Base-by-base conservation (phyloP, 1,284 basidiomycete species). In the Phellopilus nigrolimitatus region DNA sequence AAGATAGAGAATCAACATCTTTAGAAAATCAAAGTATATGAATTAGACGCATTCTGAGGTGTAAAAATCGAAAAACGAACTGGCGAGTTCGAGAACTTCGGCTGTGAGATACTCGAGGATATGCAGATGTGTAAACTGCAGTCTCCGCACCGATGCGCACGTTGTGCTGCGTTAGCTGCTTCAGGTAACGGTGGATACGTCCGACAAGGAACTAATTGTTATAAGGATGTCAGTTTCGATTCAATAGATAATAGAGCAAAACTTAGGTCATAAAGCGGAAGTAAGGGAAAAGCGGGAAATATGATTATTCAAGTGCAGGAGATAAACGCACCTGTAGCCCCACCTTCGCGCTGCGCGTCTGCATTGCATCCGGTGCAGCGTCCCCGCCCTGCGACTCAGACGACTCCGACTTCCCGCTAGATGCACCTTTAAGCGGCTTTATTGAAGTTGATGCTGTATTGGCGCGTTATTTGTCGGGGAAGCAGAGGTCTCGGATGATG, bases 31-130 rank as follows among this genome's bases (percentile, higher is more conserved):
- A 9, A 38, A 19, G 3, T 31, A 38, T 10, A 38, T 42, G 44
- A n/a, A 24, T 8, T 38, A 46, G 19, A n/a, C n/a, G n/a, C n/a
- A n/a, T n/a, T n/a, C n/a, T 51, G 15, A 24, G 33, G 19, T 6
- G 30, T 15, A 54, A n/a, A 17, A 47, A 9, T 30, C 38, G 34
- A 22, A 38, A 4, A 19, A 72, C 80, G 55, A 55, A 88, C 89
- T 89, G 53, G 90, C 91, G 44, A 95, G 76, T 63, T 95, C 92
- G 47, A 95, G 73, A 13, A 95, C n/a, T 66, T 95, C 91, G 25
- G 91, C n/a, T n/a, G n/a, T n/a, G n/a, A n/a, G n/a, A n/a, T n/a
- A n/a, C n/a, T n/a, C n/a, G n/a, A n/a, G n/a, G n/a, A n/a, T n/a
- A n/a, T n/a, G n/a, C n/a, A n/a, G n/a, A n/a, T n/a, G n/a, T n/a